Evolutionary conservation across 805 yeast genomes (phyloP), one percentile per base, ranked within the genome.

Genomic region (Lipomyces kockii): DNA sequence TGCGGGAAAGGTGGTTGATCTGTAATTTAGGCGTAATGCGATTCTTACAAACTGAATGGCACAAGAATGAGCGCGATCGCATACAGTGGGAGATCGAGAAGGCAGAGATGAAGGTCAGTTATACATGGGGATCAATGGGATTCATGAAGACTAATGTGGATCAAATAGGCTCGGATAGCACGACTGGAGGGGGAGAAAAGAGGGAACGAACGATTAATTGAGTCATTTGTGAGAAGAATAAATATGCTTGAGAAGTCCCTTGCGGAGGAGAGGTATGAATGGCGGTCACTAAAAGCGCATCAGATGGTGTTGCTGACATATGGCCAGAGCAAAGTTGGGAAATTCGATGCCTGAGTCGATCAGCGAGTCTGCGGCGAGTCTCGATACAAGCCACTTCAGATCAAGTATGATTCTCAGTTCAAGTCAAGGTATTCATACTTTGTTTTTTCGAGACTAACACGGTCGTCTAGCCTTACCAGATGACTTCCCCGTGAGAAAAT

Each of bases 41-140:
- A 73, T 87, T 84, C 69, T 80, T 87, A 73, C 90, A 87, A 74
- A 79, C 84, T 29, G 89, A 87, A 72, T 86, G 87, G 83, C 86
- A 87, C 63, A 83, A 82, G 66, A 85, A 84, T 74, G 90, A 87
- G 74, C 83, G 86, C 63, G 86, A 85, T 71, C 78, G 87, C 61
- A 84, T 87, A 62, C 83, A 83, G 56, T 86, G 88, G 87, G 87
- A 84, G 66, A 77, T 86, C 61, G 89, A 87, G 73, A 79, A 83
- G 49, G 85, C 87, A 22, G 89, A 87, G 72, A 84, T 87, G 88
- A 84, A 82, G 76, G 79, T 82, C 35, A 75, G 53, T 35, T 20
- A 25, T 20, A 7, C 5, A 2, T 20, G 54, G 14, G 57, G 34
- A 29, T 52, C 27, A 25, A 12, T 25, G n/a, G 34, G 4, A 14